phyloP scores from a whole-genome alignment of 1,284 basidiomycete genomes.

The Phellinidium pouzarii region DNA sequence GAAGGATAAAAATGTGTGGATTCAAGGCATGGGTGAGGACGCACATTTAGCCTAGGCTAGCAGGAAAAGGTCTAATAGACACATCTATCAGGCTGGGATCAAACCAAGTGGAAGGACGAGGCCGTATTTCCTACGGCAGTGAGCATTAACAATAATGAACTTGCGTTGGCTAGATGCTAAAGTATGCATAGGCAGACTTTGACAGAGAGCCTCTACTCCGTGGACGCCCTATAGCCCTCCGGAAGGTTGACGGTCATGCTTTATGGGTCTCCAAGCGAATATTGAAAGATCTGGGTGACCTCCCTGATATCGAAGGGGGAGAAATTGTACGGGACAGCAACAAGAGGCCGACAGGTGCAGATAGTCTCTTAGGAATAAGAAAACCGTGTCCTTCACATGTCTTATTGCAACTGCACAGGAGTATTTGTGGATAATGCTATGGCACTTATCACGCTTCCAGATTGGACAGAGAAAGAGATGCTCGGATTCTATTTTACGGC shows the following conservation, averaged over 20 bases:
- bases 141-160: conserved; percentile 23
- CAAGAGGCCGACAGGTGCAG: conserved; percentile 66
- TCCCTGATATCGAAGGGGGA: conserved; percentile 58
- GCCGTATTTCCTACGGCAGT: conserved; percentile 76
- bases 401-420: conserved; percentile 32
- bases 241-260: conserved; percentile 78
- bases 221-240: conserved; percentile 62
- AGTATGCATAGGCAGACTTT: conserved; percentile 44
- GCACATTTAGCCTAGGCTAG: background rate
- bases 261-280: conserved; percentile 66
- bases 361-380: conserved; percentile 9
- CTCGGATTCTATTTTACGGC: conserved; percentile 56
- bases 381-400: background rate
- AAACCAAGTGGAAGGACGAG: conserved; percentile 63
- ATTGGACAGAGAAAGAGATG: conserved; percentile 54
- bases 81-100: conserved; percentile 59
- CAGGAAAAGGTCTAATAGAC: background rate
- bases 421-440: conserved; percentile 72
- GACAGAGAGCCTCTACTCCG: conserved; percentile 48
- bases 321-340: conserved; percentile 58
- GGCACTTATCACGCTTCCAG: conserved; percentile 58
- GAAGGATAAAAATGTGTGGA: conserved; percentile 55
- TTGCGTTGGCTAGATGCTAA: background rate
- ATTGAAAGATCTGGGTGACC: conserved; percentile 29
- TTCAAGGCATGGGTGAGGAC: conserved; percentile 65